phyloP scores from a whole-genome alignment of 345 rosid species.

The Streptanthus diversifolius region DNA sequence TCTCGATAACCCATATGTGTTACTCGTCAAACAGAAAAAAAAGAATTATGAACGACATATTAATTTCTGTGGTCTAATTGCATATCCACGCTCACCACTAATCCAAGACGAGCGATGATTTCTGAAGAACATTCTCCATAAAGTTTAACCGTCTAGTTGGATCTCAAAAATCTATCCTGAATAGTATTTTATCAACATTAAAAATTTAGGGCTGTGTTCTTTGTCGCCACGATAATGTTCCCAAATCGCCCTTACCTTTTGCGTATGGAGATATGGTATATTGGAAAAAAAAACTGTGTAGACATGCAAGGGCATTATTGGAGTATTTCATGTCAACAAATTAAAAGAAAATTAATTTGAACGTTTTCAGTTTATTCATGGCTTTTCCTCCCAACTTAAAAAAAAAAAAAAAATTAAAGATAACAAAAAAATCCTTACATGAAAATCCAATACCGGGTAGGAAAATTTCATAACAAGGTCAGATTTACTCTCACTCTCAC shows the following conservation, averaged over 20 bases:
- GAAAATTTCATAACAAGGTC: background rate
- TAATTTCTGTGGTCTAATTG: background rate
- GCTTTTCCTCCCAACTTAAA: background rate
- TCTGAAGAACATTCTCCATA: background rate
- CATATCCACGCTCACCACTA: background rate
- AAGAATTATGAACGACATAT: background rate
- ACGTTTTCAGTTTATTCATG: background rate
- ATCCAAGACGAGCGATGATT: background rate
- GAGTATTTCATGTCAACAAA: background rate
- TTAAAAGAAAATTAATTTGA: background rate
- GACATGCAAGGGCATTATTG: background rate
- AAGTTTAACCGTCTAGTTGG: background rate
- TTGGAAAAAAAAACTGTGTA: background rate
- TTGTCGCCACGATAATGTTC: constrained; percentile 7
- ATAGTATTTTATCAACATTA: background rate
- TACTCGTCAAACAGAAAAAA: background rate
- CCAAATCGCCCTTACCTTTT: background rate
- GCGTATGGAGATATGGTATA: too few relatives aligned
- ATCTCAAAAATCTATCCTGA: background rate
- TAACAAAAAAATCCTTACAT: background rate
- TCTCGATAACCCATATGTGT: background rate
- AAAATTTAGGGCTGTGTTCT: constrained; percentile 17
- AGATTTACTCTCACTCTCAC: background rate
- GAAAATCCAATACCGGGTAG: background rate
- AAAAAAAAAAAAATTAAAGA: background rate